Base-by-base conservation (phyloP, 768 basidiomycete genomes). In the Podaxis pistillaris region DNA sequence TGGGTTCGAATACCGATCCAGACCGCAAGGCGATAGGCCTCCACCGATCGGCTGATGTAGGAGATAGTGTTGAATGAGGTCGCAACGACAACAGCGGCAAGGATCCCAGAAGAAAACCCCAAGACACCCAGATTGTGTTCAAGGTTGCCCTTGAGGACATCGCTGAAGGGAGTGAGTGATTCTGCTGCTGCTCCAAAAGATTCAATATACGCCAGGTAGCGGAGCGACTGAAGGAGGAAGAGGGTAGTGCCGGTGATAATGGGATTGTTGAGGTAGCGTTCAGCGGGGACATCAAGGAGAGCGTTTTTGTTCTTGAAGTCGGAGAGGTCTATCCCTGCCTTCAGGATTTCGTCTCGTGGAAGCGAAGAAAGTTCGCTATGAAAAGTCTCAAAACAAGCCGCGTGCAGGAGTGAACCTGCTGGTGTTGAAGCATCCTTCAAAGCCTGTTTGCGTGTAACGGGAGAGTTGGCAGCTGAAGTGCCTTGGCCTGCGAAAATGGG, bases 401-500 rank as follows among this genome's bases (percentile, higher is more conserved):
- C 70, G 50, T 85, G 75, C 47, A 86, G 74, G 19, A 81, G 67
- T 3, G 75, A 68, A 1, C 81, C 83, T 0, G 69, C 63, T 2
- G 76, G 69, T 17, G 78, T 76, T n/a, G 71, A 66, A 8, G 81
- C 79, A 63, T 83, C 82, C 33, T 66, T 70, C 19, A 79, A 61
- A 1, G 81, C 82, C 66, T 77, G 80, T 17, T 75, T 70, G 2
- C 73, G 73, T 12, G 76, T 74, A 17, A 70, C 72, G 8, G 64
- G 60, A 24, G 76, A 64, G 50, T 72, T 73, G 12, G 72, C 58
- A 8, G 72, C 71, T 8, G 74, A 49, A 3, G 80, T 76, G 1
- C 85, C 85, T 63, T 86, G 85, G 3, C 85, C 85, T 44, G 81
- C 74, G 64, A 86, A 86, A 12, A 85, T 67, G 5, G 82, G 85